phyloP scores from a whole-genome alignment of 306 rosid genomes.

The Cucurbita ficifolia region DNA sequence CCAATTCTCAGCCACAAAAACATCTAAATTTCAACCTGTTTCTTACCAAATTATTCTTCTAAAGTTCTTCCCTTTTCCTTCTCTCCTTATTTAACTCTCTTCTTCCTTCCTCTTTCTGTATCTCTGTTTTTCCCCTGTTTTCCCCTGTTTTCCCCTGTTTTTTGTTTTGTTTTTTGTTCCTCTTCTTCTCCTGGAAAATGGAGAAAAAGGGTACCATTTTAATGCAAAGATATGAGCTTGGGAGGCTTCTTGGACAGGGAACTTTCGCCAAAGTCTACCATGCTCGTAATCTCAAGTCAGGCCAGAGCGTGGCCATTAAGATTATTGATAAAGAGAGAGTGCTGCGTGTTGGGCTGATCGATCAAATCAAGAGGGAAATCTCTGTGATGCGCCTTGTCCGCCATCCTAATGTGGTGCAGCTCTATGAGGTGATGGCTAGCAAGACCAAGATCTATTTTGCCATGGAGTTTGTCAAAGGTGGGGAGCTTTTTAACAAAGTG shows the following conservation, averaged over 20 bases:
- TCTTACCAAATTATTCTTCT: background rate
- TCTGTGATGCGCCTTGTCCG: conserved; percentile 21
- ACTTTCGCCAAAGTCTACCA: conserved; percentile 46
- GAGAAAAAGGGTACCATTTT: conserved; percentile 1
- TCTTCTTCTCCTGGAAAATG: background rate
- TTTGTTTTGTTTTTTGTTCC: too few relatives aligned
- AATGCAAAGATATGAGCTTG: conserved; percentile 25
- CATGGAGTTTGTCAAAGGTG: conserved; percentile 45
- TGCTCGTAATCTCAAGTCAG: conserved; percentile 30
- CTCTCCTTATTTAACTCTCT: too few relatives aligned
- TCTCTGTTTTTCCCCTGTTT: too few relatives aligned
- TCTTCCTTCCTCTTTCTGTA: too few relatives aligned
- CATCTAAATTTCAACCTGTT: background rate
- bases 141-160: background rate
- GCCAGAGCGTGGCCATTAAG: conserved; percentile 38
- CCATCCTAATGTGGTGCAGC: conserved; percentile 39
- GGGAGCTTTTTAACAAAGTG: conserved; percentile 39
- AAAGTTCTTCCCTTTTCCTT: background rate
- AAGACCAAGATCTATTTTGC: conserved; percentile 43
- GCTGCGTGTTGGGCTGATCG: conserved; percentile 22
- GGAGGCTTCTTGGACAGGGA: conserved; percentile 46
- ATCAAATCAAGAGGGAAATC: conserved; percentile 35
- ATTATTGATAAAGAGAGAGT: conserved; percentile 39
- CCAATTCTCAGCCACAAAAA: conserved; percentile 2
- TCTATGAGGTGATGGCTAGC: conserved; percentile 57